Conservation (phyloP, 441 rosid species). For the Gossypium aridum region DNA sequence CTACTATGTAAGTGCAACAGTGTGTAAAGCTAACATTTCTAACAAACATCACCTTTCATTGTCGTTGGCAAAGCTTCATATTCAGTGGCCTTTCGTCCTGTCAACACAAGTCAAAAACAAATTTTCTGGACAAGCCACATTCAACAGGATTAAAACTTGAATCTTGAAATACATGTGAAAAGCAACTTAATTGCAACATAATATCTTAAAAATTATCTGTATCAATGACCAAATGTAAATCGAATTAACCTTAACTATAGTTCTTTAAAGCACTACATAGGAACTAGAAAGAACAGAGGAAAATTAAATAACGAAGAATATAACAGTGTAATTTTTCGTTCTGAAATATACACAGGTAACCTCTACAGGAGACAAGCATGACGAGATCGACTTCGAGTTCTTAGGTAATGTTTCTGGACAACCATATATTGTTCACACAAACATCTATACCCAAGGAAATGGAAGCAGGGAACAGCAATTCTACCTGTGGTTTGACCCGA, state of each 20-base stretch:
- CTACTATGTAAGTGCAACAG: slow-evolving; percentile 30
- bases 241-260: neutral
- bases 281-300: neutral
- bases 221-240: neutral
- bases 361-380: slow-evolving; percentile 44
- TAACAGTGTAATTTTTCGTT: neutral
- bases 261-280: neutral
- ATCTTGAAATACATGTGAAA: neutral
- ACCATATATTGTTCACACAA: slow-evolving; percentile 47
- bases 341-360: slow-evolving; percentile 36
- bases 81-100: neutral
- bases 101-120: neutral
- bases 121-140: neutral
- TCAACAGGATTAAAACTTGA: neutral
- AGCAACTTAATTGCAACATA: neutral
- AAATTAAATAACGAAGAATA: neutral
- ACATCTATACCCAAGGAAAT: slow-evolving; percentile 39
- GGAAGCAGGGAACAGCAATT: slow-evolving; percentile 60
- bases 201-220: neutral
- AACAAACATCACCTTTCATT: neutral
- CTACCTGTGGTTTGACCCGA: slow-evolving; percentile 48
- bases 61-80: neutral
- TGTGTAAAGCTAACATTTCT: neutral
- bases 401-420: slow-evolving; percentile 45
- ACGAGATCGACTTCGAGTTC: slow-evolving; percentile 54